phyloP scores from a whole-genome alignment of 768 basidiomycete genomes.

The Dioszegia crocea region DNA sequence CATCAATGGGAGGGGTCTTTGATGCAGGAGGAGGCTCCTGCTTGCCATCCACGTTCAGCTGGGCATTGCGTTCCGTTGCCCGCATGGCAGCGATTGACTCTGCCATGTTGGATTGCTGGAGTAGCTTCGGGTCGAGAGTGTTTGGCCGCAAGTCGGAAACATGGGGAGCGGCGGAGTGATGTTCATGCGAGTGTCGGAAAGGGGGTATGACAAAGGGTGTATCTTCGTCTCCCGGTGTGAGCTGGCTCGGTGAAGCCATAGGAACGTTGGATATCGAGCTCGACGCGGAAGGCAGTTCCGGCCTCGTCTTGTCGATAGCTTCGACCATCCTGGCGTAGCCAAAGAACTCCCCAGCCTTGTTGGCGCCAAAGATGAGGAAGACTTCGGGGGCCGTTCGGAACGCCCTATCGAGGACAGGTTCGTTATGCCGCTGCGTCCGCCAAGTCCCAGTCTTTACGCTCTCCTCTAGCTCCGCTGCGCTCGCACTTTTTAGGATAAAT shows the following conservation, averaged over 20 bases:
- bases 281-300: not conserved
- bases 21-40: too few relatives aligned
- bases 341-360: constrained; percentile 90
- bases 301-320: constrained; percentile 23
- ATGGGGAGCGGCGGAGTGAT: not conserved
- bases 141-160: not conserved
- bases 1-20: constrained; percentile 18
- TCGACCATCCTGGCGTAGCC: constrained; percentile 75
- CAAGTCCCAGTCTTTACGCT: constrained; percentile 75
- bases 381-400: constrained; percentile 87
- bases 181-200: not conserved
- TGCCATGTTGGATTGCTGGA: constrained; percentile 1
- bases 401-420: constrained; percentile 83
- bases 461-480: constrained; percentile 72
- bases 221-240: not conserved
- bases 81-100: not conserved
- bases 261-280: not conserved
- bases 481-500: constrained; percentile 86
- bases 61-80: not conserved
- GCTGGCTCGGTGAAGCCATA: not conserved
- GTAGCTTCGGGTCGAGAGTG: constrained; percentile 5
- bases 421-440: constrained; percentile 92
- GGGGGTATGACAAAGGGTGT: not conserved
- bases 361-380: constrained; percentile 83
- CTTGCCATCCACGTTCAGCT: not conserved